Evolutionary conservation across 345 rosid species (phyloP).

Genomic region (Sisymbrium irio): DNA sequence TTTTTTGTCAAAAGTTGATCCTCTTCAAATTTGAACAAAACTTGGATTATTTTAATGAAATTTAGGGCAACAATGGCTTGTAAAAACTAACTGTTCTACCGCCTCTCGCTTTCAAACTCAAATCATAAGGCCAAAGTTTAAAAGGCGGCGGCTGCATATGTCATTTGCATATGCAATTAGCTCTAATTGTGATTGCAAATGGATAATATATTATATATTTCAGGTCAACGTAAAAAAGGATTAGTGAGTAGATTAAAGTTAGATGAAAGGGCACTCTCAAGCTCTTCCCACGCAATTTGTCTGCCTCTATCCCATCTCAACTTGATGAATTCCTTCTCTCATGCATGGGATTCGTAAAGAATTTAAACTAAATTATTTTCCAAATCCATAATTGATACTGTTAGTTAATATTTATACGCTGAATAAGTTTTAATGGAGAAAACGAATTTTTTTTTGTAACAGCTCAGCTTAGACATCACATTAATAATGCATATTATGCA

Average conservation of each 20-base stretch:
- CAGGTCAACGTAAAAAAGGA: conserved; percentile 10
- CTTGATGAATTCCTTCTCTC: background rate
- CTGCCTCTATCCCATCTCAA: conserved; percentile 12
- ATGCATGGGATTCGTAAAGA: background rate
- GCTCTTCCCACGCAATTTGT: background rate
- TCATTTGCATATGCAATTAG: conserved; percentile 17
- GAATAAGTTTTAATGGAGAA: background rate
- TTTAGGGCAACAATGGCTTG: conserved; percentile 14
- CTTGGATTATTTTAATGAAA: conserved; percentile 6
- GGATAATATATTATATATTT: conserved; percentile 19
- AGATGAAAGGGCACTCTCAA: conserved; percentile 41
- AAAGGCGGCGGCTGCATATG: conserved; percentile 39
- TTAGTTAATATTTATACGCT: background rate
- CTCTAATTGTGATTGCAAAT: conserved; percentile 8
- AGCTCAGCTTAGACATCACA: background rate
- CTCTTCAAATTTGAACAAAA: background rate
- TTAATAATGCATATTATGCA: background rate
- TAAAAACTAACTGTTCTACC: conserved; percentile 20
- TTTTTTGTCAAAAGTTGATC: background rate
- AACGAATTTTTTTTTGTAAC: background rate
- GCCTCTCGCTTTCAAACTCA: conserved; percentile 29
- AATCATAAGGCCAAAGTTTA: conserved; percentile 34
- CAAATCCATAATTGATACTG: background rate
- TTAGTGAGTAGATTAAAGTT: conserved; percentile 34
- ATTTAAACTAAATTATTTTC: background rate